A percentile compares a stretch with the other conserved stretches of the same genome.
Conservation (phyloP, 176 grass and related monocot species). For the Ananas comosus region DNA sequence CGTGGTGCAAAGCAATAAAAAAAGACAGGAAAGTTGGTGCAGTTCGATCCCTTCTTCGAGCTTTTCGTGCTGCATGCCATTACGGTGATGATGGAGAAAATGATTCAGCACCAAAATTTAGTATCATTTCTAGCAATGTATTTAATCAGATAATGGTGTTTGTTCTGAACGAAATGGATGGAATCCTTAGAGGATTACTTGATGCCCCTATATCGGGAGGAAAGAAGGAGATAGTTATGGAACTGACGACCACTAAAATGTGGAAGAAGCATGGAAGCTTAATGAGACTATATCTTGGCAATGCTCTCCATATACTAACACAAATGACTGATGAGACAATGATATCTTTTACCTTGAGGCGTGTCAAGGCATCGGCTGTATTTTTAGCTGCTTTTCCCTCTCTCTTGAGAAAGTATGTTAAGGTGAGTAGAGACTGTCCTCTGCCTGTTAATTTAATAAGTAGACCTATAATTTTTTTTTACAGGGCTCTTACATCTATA, state of each 20-base stretch:
- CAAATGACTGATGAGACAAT: slow-evolving; percentile 97
- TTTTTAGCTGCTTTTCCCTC: slow-evolving; percentile 78
- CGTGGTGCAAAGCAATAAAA: slow-evolving; percentile 54
- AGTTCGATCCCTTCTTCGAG: slow-evolving; percentile 61
- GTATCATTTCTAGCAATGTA: slow-evolving; percentile 74
- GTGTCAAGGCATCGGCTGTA: slow-evolving; percentile 74
- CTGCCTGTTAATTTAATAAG: not conserved
- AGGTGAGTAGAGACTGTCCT: slow-evolving; percentile 34
- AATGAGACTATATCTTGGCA: slow-evolving; percentile 82
- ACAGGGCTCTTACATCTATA: not conserved
- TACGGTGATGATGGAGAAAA: slow-evolving; percentile 72
- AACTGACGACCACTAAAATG: slow-evolving; percentile 44
- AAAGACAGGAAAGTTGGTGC: slow-evolving; percentile 39
- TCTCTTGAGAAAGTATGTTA: slow-evolving; percentile 91
- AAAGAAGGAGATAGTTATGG: slow-evolving; percentile 64
- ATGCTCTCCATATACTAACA: slow-evolving; percentile 83
- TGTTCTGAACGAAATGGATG: slow-evolving; percentile 84
- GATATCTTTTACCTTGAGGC: slow-evolving; percentile 82
- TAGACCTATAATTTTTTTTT: not conserved
- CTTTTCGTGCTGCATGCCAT: slow-evolving; percentile 71
- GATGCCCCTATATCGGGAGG: slow-evolving; percentile 60
- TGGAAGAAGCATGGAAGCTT: slow-evolving; percentile 79
- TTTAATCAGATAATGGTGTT: slow-evolving; percentile 94
- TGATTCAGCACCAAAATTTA: slow-evolving; percentile 55
- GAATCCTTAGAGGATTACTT: slow-evolving; percentile 56